A percentile compares a stretch with the other conserved stretches of the same genome.
phyloP scores from a whole-genome alignment of 164 flowering plant species.

The Stephania japonica region DNA sequence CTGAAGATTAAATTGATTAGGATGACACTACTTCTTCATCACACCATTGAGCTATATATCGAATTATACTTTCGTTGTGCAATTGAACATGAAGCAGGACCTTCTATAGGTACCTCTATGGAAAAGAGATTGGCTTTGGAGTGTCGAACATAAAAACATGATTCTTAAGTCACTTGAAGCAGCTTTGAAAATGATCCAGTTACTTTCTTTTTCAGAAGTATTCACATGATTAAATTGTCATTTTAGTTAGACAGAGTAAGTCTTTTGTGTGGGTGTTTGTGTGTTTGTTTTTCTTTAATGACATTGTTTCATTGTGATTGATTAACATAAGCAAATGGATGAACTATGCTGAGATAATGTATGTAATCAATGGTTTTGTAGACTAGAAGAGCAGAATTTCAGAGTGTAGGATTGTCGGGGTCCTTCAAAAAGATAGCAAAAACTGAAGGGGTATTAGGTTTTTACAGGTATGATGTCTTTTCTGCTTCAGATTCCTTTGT shows the following conservation, averaged over 20 bases:
- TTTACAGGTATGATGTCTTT: constrained; percentile 56
- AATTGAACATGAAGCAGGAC: not conserved
- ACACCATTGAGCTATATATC: not conserved
- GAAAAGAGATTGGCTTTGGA: not conserved
- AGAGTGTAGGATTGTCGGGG: constrained; percentile 64
- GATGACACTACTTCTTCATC: too few relatives aligned
- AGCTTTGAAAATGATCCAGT: not conserved
- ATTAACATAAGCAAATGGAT: not conserved
- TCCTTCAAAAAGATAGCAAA: constrained; percentile 62
- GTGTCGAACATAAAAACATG: not conserved
- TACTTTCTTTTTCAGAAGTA: not conserved
- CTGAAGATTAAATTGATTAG: too few relatives aligned
- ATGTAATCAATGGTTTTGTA: constrained; percentile 25
- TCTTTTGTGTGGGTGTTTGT: too few relatives aligned
- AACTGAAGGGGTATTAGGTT: constrained; percentile 83
- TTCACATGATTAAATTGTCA: too few relatives aligned
- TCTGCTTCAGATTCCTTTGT: not conserved
- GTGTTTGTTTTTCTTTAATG: not conserved
- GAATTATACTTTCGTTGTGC: not conserved
- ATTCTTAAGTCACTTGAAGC: not conserved
- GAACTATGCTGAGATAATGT: not conserved
- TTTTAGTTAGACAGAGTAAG: too few relatives aligned
- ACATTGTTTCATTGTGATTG: not conserved
- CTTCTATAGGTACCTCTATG: not conserved
- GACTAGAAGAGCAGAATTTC: constrained; percentile 88